Conservation (phyloP, 2,329 filamentous ascomycete species). For the Chrysoporthe deuterocubensis region DNA sequence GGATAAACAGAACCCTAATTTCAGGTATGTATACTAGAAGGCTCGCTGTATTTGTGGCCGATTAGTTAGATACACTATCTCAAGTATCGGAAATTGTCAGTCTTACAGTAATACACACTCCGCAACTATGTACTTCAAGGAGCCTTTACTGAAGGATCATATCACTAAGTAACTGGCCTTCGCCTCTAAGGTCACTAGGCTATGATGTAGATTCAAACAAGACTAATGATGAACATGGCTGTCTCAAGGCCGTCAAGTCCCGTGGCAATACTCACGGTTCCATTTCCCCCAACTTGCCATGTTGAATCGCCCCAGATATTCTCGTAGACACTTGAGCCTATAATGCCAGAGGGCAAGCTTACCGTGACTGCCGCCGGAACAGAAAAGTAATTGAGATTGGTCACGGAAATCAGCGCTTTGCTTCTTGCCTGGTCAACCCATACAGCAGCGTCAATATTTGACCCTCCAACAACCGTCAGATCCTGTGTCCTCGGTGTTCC, state of each 20-base stretch:
- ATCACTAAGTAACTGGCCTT: too few relatives aligned
- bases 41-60: not conserved
- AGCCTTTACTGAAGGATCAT: not conserved
- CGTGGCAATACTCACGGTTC: constrained; percentile 1
- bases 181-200: not conserved
- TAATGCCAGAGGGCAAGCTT: constrained; percentile 21
- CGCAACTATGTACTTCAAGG: not conserved
- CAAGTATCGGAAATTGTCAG: not conserved
- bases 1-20: constrained; percentile 63
- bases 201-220: not conserved
- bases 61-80: not conserved
- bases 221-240: constrained; percentile 15
- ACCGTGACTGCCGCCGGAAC: constrained; percentile 17
- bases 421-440: constrained; percentile 40
- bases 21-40: constrained; percentile 58
- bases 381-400: constrained; percentile 28
- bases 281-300: constrained; percentile 25
- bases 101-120: not conserved
- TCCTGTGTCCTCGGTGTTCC: constrained; percentile 34
- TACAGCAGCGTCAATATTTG: constrained; percentile 44
- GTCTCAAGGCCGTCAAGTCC: constrained; percentile 17
- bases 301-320: constrained; percentile 26
- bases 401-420: constrained; percentile 28
- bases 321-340: not conserved
- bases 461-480: constrained; percentile 32